phyloP scores from a whole-genome alignment of 2,329 filamentous ascomycete genomes.

The Talaromyces atroroseus region DNA sequence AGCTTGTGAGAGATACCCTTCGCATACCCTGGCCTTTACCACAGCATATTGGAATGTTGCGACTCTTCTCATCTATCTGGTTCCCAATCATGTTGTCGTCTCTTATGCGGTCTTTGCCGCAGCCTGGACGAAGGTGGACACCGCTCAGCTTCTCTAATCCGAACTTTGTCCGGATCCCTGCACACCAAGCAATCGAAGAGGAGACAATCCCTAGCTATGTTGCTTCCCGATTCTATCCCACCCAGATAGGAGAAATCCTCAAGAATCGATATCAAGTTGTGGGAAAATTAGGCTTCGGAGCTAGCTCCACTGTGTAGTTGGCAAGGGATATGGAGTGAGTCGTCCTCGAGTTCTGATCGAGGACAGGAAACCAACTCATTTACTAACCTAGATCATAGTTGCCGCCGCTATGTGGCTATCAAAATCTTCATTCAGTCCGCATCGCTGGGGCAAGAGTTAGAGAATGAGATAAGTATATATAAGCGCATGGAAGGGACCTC shows the following conservation, averaged over 20 bases:
- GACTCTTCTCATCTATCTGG: no score
- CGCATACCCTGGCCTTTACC: no score
- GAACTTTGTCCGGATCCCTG: conserved; percentile 22
- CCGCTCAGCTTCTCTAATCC: conserved; percentile 29
- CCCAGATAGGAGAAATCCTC: conserved; percentile 26
- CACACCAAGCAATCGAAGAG: conserved; percentile 26
- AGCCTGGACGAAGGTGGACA: conserved; percentile 23
- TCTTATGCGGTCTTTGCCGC: conserved; percentile 21
- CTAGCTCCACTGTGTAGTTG: conserved; percentile 34
- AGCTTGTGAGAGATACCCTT: no score
- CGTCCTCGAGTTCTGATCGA: background rate
- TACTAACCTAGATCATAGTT: conserved; percentile 14
- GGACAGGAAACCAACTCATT: no score
- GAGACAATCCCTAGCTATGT: conserved; percentile 24
- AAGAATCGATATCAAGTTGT: conserved; percentile 29
- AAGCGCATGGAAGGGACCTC: conserved; percentile 29
- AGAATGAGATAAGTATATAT: conserved; percentile 41
- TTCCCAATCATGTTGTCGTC: conserved; percentile 17
- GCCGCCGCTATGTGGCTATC: conserved; percentile 25
- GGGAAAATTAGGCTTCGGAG: conserved; percentile 33
- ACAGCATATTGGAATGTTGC: no score
- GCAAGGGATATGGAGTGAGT: conserved; percentile 29
- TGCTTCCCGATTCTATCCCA: conserved; percentile 23
- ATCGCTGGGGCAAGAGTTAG: conserved; percentile 24
- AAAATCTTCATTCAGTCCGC: conserved; percentile 26